A percentile compares a stretch with the other conserved stretches of the same genome.
Evolutionary conservation across 371 early-diverging fungal genomes (phyloP).

Genomic region (Neoconidiobolus thromboides): DNA sequence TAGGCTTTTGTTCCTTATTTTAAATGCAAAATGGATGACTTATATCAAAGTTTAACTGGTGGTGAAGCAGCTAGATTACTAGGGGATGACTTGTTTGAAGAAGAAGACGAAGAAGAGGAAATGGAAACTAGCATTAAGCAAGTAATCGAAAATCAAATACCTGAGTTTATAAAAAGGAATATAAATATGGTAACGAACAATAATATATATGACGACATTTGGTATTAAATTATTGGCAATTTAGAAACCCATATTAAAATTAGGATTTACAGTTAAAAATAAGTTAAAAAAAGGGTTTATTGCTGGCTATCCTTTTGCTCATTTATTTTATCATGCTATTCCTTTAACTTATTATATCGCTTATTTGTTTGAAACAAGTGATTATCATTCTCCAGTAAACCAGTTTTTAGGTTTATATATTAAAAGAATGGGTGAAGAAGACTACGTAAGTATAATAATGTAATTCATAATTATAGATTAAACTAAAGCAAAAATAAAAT

Average conservation of each 20-base stretch:
- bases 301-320: slow-evolving; percentile 41
- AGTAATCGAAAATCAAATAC: no score
- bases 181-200: no score
- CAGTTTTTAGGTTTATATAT: no score
- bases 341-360: slow-evolving; percentile 46
- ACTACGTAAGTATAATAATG: no score
- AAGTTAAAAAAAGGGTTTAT: not conserved
- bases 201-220: no score
- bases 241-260: no score
- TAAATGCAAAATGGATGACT: slow-evolving; percentile 51
- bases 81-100: slow-evolving; percentile 25
- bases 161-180: no score
- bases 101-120: slow-evolving; percentile 13
- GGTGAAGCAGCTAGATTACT: slow-evolving; percentile 43
- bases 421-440: no score
- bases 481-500: no score
- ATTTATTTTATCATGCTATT: slow-evolving; percentile 36
- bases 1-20: slow-evolving; percentile 48
- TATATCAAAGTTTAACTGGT: slow-evolving; percentile 43
- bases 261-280: no score
- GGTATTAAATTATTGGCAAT: no score
- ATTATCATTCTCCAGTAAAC: slow-evolving; percentile 21
- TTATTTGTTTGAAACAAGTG: slow-evolving; percentile 63
- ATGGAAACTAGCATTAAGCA: slow-evolving; percentile 3
- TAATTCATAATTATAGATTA: no score